phyloP scores from a whole-genome alignment of 345 rosid genomes.

The Lepidium didymum region DNA sequence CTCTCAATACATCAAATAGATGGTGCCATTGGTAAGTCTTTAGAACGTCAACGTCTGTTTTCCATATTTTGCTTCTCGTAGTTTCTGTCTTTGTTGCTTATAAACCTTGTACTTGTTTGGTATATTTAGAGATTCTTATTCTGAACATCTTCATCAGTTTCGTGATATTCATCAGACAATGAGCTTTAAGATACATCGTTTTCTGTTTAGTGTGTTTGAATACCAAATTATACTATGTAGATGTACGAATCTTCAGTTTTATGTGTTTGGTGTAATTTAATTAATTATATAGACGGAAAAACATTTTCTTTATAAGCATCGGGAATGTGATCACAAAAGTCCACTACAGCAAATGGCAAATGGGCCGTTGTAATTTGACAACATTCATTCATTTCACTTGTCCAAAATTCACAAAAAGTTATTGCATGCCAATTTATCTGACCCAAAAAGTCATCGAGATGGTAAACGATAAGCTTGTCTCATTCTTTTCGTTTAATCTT shows the following conservation, averaged over 20 bases:
- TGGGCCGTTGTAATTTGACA: neutral
- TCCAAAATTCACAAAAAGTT: too few species aligned
- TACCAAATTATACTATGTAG: neutral
- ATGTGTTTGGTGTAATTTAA: neutral
- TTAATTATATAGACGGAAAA: neutral
- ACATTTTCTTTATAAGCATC: neutral
- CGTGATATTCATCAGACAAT: neutral
- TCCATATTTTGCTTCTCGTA: neutral
- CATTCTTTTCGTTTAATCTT: too few species aligned
- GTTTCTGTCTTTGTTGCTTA: neutral
- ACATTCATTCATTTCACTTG: neutral
- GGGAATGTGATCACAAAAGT: neutral
- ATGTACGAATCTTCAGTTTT: neutral
- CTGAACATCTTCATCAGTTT: neutral
- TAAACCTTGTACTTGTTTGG: neutral
- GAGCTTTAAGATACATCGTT: neutral
- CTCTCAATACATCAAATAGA: slow-evolving; percentile 58
- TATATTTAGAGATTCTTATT: neutral
- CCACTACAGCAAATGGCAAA: neutral
- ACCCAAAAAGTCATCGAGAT: too few species aligned
- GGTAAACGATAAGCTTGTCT: too few species aligned
- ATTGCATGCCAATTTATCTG: too few species aligned
- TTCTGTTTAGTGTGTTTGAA: neutral
- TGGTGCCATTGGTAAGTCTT: neutral
- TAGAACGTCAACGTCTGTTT: neutral